These are phyloP conservation scores for Sporothrix brasiliensis DNA, from an alignment of 2,329 filamentous ascomycete species.

Conservation along the genomic window DNA sequence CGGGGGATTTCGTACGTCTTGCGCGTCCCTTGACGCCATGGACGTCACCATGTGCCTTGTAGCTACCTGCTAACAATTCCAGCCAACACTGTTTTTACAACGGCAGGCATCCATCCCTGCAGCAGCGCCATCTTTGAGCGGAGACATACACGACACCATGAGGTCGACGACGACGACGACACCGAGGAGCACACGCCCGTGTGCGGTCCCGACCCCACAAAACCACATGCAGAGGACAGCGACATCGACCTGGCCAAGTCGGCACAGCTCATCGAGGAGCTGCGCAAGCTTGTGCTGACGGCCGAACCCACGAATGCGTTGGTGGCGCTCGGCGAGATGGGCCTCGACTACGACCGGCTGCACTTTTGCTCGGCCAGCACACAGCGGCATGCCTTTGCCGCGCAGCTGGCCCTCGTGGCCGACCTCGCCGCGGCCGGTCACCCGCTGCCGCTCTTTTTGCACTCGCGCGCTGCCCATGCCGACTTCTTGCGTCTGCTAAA, in stretches of 20 bases:
- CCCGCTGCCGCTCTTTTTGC: constrained; percentile 85
- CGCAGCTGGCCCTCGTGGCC: constrained; percentile 77
- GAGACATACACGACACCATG: constrained; percentile 49
- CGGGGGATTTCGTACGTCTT: constrained; percentile 67
- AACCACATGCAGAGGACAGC: constrained; percentile 53
- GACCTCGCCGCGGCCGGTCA: constrained; percentile 54
- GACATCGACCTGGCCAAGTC: constrained; percentile 49
- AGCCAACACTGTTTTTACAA: constrained; percentile 85
- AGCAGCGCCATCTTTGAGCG: constrained; percentile 76
- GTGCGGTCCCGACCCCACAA: constrained; percentile 57
- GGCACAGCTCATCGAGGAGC: constrained; percentile 55
- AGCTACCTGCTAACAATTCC: constrained; percentile 26
- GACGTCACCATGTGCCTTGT: not conserved
- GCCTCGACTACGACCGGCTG: constrained; percentile 92
- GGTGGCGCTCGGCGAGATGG: constrained; percentile 91
- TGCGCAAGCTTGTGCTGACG: constrained; percentile 66
- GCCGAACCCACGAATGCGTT: constrained; percentile 57
- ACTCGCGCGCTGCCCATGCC: constrained; percentile 81
- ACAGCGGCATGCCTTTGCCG: constrained; percentile 82
- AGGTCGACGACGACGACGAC: constrained; percentile 49
- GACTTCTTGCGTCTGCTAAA: constrained; percentile 79
- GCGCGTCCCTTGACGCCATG: not conserved
- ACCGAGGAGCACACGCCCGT: constrained; percentile 51
- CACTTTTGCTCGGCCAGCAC: constrained; percentile 76
- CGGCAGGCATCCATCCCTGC: constrained; percentile 93